phyloP scores from a whole-genome alignment of 176 grass and related monocot species.

The Oryza brachyantha region DNA sequence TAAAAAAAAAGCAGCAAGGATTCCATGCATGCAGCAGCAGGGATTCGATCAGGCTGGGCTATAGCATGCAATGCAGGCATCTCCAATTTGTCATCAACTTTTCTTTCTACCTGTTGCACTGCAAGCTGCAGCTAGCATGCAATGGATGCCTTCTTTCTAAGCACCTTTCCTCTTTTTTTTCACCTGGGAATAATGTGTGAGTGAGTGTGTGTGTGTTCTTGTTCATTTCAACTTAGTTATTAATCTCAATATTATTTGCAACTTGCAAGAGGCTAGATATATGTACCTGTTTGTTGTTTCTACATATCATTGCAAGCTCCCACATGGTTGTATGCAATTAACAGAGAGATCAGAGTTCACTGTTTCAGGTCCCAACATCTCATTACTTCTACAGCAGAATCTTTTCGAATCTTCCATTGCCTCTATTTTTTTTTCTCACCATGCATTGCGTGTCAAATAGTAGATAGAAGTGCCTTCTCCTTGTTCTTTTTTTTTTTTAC shows the following conservation, averaged over 20 bases:
- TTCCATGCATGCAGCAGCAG: slow-evolving; percentile 8
- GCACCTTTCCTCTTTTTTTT: slow-evolving; percentile 33
- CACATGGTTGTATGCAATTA: slow-evolving; percentile 10
- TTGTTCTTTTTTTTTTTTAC: neutral
- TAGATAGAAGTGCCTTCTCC: neutral
- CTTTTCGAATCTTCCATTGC: neutral
- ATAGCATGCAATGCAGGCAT: neutral
- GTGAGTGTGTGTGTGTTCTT: neutral
- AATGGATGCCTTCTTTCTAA: slow-evolving; percentile 27
- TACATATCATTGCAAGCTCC: neutral
- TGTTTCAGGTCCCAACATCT: neutral
- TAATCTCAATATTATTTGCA: slow-evolving; percentile 1
- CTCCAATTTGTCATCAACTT: neutral
- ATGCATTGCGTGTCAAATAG: neutral
- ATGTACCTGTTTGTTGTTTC: neutral
- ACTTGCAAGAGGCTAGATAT: neutral
- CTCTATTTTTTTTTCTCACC: neutral
- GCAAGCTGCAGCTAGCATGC: neutral
- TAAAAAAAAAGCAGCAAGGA: neutral
- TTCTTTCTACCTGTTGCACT: neutral
- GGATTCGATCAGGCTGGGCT: too few species aligned
- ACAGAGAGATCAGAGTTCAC: slow-evolving; percentile 26
- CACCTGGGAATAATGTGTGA: slow-evolving; percentile 26
- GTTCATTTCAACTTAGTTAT: neutral
- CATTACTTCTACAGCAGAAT: neutral